Percentiles rank a stretch among this genome's conserved stretches.
Evolutionary conservation across 2,329 filamentous ascomycete genomes (phyloP).

Genomic region (Cryphonectria naterciae): DNA sequence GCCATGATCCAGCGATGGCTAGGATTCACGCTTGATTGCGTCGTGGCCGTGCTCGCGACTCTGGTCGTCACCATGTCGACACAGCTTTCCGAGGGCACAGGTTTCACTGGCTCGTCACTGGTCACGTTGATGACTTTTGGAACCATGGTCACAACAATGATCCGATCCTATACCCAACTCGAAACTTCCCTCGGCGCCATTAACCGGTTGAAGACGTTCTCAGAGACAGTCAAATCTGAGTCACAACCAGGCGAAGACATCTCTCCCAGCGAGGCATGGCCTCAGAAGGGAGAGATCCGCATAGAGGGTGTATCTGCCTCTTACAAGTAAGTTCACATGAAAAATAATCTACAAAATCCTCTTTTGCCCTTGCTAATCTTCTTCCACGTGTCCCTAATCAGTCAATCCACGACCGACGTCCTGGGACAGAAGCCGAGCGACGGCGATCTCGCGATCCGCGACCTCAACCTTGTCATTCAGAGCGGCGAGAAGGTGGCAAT

Average conservation of each 20-base stretch:
- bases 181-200: conserved; percentile 42
- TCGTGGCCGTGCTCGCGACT: conserved; percentile 53
- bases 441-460: conserved; percentile 35
- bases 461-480: conserved; percentile 36
- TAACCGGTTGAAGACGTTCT: conserved; percentile 35
- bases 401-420: background rate
- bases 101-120: conserved; percentile 45
- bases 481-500: conserved; percentile 40
- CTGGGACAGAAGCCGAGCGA: background rate
- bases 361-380: background rate
- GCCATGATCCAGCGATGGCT: conserved; percentile 64
- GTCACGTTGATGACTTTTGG: conserved; percentile 45
- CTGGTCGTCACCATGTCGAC: conserved; percentile 55
- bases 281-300: conserved; percentile 33
- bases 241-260: conserved; percentile 34
- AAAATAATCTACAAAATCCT: background rate
- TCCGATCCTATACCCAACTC: conserved; percentile 40
- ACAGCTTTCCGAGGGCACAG: conserved; percentile 41
- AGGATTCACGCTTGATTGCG: conserved; percentile 51
- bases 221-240: conserved; percentile 34
- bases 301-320: conserved; percentile 36
- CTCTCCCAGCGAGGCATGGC: conserved; percentile 36
- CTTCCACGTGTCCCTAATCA: background rate
- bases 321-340: background rate
- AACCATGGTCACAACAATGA: conserved; percentile 36